A percentile compares a stretch with the other conserved stretches of the same genome.
Conservation (phyloP, 306 rosid genomes). For the Oemleria cerasiformis region DNA sequence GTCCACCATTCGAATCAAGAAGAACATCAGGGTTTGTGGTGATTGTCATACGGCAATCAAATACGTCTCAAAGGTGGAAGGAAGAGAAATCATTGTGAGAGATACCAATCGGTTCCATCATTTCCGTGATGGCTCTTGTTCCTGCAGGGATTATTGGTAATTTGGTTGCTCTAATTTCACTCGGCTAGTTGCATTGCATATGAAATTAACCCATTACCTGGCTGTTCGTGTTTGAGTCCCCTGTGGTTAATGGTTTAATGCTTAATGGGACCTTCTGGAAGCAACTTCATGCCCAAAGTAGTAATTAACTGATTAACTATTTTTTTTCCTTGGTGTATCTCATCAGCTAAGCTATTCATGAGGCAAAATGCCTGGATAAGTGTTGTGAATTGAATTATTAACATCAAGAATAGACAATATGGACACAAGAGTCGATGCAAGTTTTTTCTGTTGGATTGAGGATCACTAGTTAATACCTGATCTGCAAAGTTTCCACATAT, state of each 20-base stretch:
- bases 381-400: constrained; percentile 4
- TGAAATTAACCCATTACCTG: neutral
- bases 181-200: constrained; percentile 1
- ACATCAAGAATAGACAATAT: neutral
- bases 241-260: neutral
- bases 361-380: neutral
- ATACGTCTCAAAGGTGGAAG: constrained; percentile 31
- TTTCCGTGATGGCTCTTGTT: constrained; percentile 30
- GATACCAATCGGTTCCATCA: constrained; percentile 38
- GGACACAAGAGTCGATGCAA: neutral
- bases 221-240: neutral
- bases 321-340: neutral
- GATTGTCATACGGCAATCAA: constrained; percentile 37
- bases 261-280: neutral
- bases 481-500: neutral
- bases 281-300: neutral
- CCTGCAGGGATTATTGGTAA: constrained; percentile 38
- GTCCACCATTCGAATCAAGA: constrained; percentile 32
- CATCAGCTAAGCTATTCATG: neutral
- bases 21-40: constrained; percentile 38
- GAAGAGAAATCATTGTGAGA: constrained; percentile 34
- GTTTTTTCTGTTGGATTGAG: neutral
- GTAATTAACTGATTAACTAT: neutral
- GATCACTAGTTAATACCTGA: neutral
- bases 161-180: neutral